Evolutionary conservation across 2,329 filamentous ascomycete genomes (phyloP), one percentile per base, ranked within the genome.

Genomic region (Ascochyta viciae-villosae): DNA sequence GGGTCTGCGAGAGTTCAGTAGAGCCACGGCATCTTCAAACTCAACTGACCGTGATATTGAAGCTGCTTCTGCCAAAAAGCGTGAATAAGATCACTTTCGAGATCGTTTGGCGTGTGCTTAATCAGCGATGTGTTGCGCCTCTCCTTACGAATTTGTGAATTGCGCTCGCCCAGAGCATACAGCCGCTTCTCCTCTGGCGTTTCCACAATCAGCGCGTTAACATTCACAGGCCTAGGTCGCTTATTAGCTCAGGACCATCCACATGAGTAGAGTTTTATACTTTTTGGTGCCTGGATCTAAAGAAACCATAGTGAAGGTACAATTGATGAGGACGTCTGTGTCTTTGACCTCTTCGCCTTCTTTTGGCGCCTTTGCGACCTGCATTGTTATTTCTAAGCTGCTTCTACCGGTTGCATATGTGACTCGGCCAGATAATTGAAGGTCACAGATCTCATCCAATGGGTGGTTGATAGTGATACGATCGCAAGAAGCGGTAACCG

Each of bases 291-390:
- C 77, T 1, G 88, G 87, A 64, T 91, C 85, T 10, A 91, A 77
- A 1, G 88, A 89, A 0, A 91, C 89, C 89, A 92, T 91, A 0
- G 89, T 91, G 67, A 91, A 91, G 6, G 87, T 85, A 73, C 88
- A 90, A n/a, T 86, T 88, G 73, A 90, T 83, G 51, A 90, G 73
- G 1, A 89, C 77, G 70, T 90, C 87, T 39, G 87, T 83, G 2
- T 84, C 79, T 60, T 81, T 81, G 13, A 77, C 75, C 33, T 76
- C 68, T 64, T 89, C 80, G 23, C 87, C 88, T 49, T 84, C 77
- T 29, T 81, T 77, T 0, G 87, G 83, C 0, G 85, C 88, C 67
- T 88, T 89, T 7, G 88, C 87, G 16, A 92, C 88, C 70, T 90
- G 87, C 62, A 90, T 83, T 0, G 88, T 90, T 8, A 92, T 87